A percentile compares a stretch with the other conserved stretches of the same genome.
phyloP scores from a whole-genome alignment of 2,329 filamentous ascomycete genomes.

The Aspergillus hiratsukae region DNA sequence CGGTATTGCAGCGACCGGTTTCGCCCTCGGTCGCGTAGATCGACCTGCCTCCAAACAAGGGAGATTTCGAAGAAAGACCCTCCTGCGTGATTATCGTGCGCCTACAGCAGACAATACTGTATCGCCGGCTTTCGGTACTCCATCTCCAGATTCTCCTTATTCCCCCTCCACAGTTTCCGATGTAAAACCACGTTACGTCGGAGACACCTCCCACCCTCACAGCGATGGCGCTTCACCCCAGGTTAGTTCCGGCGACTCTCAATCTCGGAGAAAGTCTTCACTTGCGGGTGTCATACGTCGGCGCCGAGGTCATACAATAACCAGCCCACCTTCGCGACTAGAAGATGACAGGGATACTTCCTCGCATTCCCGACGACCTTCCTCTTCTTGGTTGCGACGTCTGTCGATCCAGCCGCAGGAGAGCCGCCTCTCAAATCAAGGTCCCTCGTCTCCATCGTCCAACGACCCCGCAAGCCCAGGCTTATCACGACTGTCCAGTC shows the following conservation, averaged over 20 bases:
- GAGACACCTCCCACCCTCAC: slow-evolving; percentile 8
- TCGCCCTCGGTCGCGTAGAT: slow-evolving; percentile 53
- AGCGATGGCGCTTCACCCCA: slow-evolving; percentile 11
- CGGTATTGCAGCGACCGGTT: slow-evolving; percentile 56
- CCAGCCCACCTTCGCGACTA: slow-evolving; percentile 25
- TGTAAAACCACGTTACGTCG: slow-evolving; percentile 9
- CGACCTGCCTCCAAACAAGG: slow-evolving; percentile 29
- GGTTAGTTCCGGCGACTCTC: slow-evolving; percentile 11
- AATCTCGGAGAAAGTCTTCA: slow-evolving; percentile 23
- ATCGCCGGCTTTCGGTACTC: slow-evolving; percentile 10
- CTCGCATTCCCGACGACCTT: slow-evolving; percentile 34
- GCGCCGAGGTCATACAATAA: slow-evolving; percentile 35
- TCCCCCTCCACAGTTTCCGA: slow-evolving; percentile 10
- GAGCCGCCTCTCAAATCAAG: slow-evolving; percentile 46
- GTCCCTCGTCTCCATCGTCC: slow-evolving; percentile 50
- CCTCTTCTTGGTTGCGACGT: slow-evolving; percentile 54
- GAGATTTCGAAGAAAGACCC: slow-evolving; percentile 23
- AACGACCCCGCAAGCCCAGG: slow-evolving; percentile 53
- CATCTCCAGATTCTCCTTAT: slow-evolving; percentile 17
- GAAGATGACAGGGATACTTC: slow-evolving; percentile 22
- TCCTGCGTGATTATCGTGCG: slow-evolving; percentile 18
- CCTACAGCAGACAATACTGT: slow-evolving; percentile 10
- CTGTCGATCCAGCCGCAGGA: slow-evolving; percentile 47
- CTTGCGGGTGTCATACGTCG: slow-evolving; percentile 28
- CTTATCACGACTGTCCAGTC: slow-evolving; percentile 29